A percentile compares a stretch with the other conserved stretches of the same genome.
Conservation (phyloP, 2,329 filamentous ascomycete genomes). For the Aspergillus fumigatus region DNA sequence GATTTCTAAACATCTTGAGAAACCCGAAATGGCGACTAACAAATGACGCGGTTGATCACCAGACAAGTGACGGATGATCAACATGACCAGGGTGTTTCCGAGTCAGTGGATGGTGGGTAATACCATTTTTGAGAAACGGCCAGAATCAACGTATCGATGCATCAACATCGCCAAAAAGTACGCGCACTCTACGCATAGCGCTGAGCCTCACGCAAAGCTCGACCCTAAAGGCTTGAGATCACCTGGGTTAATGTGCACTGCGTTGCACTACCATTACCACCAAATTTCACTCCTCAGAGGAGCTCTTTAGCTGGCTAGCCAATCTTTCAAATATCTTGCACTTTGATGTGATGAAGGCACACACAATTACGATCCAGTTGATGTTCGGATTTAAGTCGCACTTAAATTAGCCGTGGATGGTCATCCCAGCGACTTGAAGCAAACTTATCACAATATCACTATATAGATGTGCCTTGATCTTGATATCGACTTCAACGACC, state of each 20-base stretch:
- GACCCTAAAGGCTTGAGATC: no score
- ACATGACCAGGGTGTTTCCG: conserved; percentile 3
- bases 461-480: background rate
- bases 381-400: background rate
- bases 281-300: no score
- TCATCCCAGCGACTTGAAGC: background rate
- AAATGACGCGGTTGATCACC: conserved; percentile 19
- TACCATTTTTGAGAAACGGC: background rate
- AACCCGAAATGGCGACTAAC: background rate
- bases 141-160: background rate
- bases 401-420: background rate
- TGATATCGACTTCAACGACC: background rate
- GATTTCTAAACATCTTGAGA: background rate
- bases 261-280: no score
- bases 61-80: conserved; percentile 11
- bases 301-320: no score
- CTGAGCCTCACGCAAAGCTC: no score
- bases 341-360: no score
- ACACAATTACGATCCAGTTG: background rate
- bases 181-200: background rate
- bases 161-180: no score
- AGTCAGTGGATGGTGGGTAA: background rate
- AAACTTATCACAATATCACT: conserved; percentile 5
- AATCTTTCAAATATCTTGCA: no score
- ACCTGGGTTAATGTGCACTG: no score